Evolutionary conservation across 768 basidiomycete genomes (phyloP).

Genomic region (Lyophyllum decastes): DNA sequence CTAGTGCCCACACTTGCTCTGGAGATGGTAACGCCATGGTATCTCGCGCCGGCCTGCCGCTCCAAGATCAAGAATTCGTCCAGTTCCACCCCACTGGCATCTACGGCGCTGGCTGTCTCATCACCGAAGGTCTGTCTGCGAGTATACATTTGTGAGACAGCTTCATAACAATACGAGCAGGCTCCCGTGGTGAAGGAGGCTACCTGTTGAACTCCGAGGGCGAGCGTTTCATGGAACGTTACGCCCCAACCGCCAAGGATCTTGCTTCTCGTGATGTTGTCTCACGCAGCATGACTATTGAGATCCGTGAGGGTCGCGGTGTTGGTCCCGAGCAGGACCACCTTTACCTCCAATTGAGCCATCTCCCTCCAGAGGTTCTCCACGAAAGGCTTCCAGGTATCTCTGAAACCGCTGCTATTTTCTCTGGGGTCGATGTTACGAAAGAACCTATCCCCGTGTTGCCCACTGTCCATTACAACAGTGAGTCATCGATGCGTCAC

Average conservation of each 20-base stretch:
- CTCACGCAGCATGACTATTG: slow-evolving; percentile 98
- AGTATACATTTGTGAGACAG: neutral
- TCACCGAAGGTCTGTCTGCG: slow-evolving; percentile 80
- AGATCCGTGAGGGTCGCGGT: slow-evolving; percentile 98
- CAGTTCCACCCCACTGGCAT: slow-evolving; percentile 99
- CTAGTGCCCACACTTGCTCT: slow-evolving; percentile 97
- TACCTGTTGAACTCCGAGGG: slow-evolving; percentile 98
- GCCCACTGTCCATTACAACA: slow-evolving; percentile 98
- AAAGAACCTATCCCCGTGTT: slow-evolving; percentile 99
- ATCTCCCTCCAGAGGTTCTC: slow-evolving; percentile 93
- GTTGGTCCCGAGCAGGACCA: slow-evolving; percentile 99
- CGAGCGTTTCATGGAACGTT: slow-evolving; percentile 99
- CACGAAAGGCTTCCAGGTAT: slow-evolving; percentile 98
- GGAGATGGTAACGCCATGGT: slow-evolving; percentile 99
- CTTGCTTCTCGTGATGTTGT: slow-evolving; percentile 99
- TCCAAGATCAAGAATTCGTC: slow-evolving; percentile 98
- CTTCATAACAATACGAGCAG: slow-evolving; percentile 36
- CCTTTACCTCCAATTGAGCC: slow-evolving; percentile 94
- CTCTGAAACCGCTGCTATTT: slow-evolving; percentile 98
- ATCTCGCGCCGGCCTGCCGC: slow-evolving; percentile 89
- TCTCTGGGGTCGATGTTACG: slow-evolving; percentile 98
- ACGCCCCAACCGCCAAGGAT: slow-evolving; percentile 99
- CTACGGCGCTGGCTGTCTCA: slow-evolving; percentile 98
- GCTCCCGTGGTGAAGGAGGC: slow-evolving; percentile 98
- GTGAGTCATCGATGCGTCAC: slow-evolving; percentile 47